Evolutionary conservation across 2,329 filamentous ascomycete genomes (phyloP).

Genomic region (Neodidymelliopsis sp.): DNA sequence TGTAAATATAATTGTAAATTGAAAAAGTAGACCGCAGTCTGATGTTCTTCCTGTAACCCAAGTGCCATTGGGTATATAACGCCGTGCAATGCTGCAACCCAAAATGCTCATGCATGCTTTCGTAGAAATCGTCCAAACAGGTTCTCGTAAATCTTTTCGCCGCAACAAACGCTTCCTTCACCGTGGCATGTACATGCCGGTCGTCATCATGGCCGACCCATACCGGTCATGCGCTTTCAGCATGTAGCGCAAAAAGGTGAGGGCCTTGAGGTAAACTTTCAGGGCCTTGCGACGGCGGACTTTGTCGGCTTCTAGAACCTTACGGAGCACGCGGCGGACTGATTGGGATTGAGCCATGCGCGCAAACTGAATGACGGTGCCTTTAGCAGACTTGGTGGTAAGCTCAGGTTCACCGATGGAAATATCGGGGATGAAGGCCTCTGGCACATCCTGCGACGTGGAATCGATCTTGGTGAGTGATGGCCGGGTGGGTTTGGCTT

Average conservation of each 20-base stretch:
- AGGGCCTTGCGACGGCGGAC: slow-evolving; percentile 28
- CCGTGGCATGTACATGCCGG: slow-evolving; percentile 37
- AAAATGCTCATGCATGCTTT: slow-evolving; percentile 16
- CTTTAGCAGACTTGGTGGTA: slow-evolving; percentile 24
- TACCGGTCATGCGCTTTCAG: slow-evolving; percentile 36
- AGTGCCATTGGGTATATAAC: slow-evolving; percentile 20
- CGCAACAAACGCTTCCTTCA: slow-evolving; percentile 10
- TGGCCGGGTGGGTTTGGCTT: slow-evolving; percentile 13
- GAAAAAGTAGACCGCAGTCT: slow-evolving; percentile 6
- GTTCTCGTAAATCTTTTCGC: slow-evolving; percentile 8
- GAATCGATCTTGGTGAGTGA: slow-evolving; percentile 27
- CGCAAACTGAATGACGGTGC: slow-evolving; percentile 32
- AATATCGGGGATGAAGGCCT: slow-evolving; percentile 32
- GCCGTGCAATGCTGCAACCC: slow-evolving; percentile 19
- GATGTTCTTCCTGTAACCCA: slow-evolving; percentile 12
- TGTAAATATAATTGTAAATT: too few relatives aligned
- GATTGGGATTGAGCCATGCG: slow-evolving; percentile 28
- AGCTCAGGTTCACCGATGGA: slow-evolving; percentile 27
- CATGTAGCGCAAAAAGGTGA: slow-evolving; percentile 34
- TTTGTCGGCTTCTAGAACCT: slow-evolving; percentile 33
- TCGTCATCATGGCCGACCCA: slow-evolving; percentile 35
- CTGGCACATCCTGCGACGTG: slow-evolving; percentile 18
- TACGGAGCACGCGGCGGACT: slow-evolving; percentile 31
- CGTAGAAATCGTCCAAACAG: slow-evolving; percentile 5
- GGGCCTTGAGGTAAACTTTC: slow-evolving; percentile 33